phyloP scores from a whole-genome alignment of 805 yeast genomes.

The Wickerhamiella nectarea region DNA sequence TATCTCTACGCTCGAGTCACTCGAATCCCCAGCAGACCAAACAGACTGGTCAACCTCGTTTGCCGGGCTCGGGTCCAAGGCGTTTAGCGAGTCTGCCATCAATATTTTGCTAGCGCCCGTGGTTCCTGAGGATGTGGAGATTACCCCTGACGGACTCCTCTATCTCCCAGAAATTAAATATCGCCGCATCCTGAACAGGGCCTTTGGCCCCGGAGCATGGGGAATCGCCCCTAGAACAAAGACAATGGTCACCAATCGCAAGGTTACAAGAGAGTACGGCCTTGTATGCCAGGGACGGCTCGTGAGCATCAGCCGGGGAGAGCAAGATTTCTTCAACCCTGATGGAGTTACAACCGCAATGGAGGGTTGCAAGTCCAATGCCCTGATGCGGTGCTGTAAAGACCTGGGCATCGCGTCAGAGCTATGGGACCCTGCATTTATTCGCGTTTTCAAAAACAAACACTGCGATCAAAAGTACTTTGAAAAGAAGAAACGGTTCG shows the following conservation, averaged over 20 bases:
- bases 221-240: constrained; percentile 90
- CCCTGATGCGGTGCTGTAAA: constrained; percentile 94
- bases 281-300: constrained; percentile 75
- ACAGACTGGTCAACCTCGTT: constrained; percentile 76
- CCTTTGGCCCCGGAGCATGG: constrained; percentile 99
- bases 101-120: constrained; percentile 49
- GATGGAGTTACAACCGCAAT: constrained; percentile 87
- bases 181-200: constrained; percentile 71
- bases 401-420: constrained; percentile 95
- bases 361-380: constrained; percentile 94
- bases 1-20: constrained; percentile 6
- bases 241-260: constrained; percentile 56
- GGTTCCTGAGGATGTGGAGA: constrained; percentile 66
- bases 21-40: constrained; percentile 8
- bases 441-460: constrained; percentile 48
- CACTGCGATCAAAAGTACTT: constrained; percentile 73
- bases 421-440: constrained; percentile 91
- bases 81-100: constrained; percentile 51
- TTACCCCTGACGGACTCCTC: constrained; percentile 87
- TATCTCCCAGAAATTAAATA: constrained; percentile 93
- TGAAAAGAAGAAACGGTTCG: constrained; percentile 61
- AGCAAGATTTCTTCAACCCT: constrained; percentile 80
- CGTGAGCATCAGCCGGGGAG: constrained; percentile 89
- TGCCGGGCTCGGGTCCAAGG: constrained; percentile 69
- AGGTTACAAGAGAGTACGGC: constrained; percentile 82